Evolutionary conservation across 176 grass and related monocot genomes (phyloP), one percentile per base, ranked within the genome.

Genomic region (Avena sativa): DNA sequence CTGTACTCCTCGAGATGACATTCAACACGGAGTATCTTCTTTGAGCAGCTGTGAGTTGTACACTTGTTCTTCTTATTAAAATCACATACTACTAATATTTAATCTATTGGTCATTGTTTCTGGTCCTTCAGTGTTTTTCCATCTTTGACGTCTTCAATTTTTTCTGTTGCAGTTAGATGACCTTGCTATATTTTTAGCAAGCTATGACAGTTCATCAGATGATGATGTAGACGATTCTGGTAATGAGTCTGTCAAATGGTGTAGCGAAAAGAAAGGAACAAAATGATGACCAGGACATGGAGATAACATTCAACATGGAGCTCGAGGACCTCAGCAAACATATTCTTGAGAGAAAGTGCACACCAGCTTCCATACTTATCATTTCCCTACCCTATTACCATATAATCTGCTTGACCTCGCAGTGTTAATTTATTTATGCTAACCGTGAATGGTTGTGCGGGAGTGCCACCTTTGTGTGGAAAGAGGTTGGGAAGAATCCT

Each of bases 271-370:
- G 56, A 65, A 92, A 91, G 47, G 93, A 95, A 60, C 81, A 86
- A 46, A 76, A 19, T 65, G 73, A 90, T 40, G 91, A 76, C 43
- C 81, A 92, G 71, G 90, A 95, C 40, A 94, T 95, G 93, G 91
- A 98, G 86, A 84, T 95, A 78, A 95, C 91, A 43, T 98, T 98
- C 84, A 92, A 95, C 80, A 93, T 91, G 0, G 90, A 95, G 67
- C 91, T 98, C 46, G 90, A 94, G 88, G 91, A 91, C 79, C 91
- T 98, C 28, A 89, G 91, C 77, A 98, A 92, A 83, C 82, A 89
- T 73, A 84, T 98, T 4, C 32, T 91, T 49, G 90, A 95, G 61
- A 98, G 86, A 64, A 94, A 23, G 23, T 23, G 23, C 23, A 23
- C 63, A 8, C 20, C 20, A 56, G 44, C 2, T 19, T 69, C 20